Conservation (phyloP, 768 basidiomycete genomes). For the Collybia sp. region DNA sequence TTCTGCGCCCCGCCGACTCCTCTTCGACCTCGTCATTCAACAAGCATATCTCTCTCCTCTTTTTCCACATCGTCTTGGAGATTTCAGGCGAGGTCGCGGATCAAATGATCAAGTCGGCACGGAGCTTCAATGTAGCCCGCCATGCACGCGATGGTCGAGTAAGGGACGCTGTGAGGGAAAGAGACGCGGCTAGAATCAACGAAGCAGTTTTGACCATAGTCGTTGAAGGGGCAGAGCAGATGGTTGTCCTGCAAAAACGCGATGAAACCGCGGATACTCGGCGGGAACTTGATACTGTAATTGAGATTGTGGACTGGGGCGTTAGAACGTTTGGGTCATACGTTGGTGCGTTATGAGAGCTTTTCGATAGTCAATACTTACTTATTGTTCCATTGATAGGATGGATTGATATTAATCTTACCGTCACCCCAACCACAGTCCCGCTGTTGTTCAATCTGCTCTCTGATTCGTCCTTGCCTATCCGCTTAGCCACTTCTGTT, state of each 20-base stretch:
- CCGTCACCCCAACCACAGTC: conserved; percentile 87
- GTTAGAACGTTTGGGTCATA: conserved; percentile 90
- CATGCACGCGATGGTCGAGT: conserved; percentile 81
- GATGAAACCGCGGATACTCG: conserved; percentile 34
- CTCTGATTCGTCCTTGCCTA: conserved; percentile 68
- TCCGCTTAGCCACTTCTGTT: conserved; percentile 80
- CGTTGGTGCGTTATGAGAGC: conserved; percentile 59
- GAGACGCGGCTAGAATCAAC: conserved; percentile 84
- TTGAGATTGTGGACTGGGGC: conserved; percentile 91
- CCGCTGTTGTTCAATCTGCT: conserved; percentile 81
- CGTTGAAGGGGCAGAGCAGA: conserved; percentile 60
- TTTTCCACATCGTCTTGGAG: conserved; percentile 90
- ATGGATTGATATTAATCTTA: conserved; percentile 97
- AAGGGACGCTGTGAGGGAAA: conserved; percentile 84
- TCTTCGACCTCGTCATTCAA: conserved; percentile 62
- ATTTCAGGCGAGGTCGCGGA: conserved; percentile 98
- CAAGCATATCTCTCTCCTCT: conserved; percentile 79
- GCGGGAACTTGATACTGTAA: conserved; percentile 49
- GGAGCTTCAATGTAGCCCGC: conserved; percentile 63
- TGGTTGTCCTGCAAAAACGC: conserved; percentile 47
- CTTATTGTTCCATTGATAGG: conserved; percentile 38
- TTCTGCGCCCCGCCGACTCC: conserved; percentile 61
- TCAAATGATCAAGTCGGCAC: conserved; percentile 85
- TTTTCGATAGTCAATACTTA: neutral
- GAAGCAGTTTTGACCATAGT: conserved; percentile 84